These are phyloP conservation scores for Bassia scoparia DNA, from an alignment of 148 eudicot genomes.

Conservation along the genomic window DNA sequence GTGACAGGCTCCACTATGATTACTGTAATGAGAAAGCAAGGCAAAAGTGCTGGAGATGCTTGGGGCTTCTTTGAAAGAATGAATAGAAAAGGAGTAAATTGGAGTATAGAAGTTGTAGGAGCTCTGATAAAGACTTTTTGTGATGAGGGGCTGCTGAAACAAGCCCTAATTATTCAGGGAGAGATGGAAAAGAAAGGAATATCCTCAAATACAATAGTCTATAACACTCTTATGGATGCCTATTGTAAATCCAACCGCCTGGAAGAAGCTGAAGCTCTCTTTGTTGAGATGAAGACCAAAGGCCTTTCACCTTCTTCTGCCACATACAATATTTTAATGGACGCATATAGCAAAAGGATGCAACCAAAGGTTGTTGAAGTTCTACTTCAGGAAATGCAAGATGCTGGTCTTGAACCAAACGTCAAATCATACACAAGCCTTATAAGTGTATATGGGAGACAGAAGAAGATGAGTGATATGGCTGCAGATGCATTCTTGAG, in stretches of 20 bases:
- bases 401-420: constrained; percentile 56
- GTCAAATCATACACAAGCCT: constrained; percentile 79
- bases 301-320: constrained; percentile 60
- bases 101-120: constrained; percentile 76
- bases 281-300: constrained; percentile 72
- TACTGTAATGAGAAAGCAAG: constrained; percentile 71
- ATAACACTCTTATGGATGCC: constrained; percentile 81
- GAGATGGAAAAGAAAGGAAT: constrained; percentile 92
- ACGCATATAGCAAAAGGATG: constrained; percentile 83
- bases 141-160: constrained; percentile 74
- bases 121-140: constrained; percentile 86
- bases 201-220: constrained; percentile 65
- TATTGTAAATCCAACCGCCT: constrained; percentile 61
- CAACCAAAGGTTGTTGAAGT: constrained; percentile 83
- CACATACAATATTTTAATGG: constrained; percentile 78
- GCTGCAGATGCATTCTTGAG: constrained; percentile 86
- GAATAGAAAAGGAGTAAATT: constrained; percentile 69
- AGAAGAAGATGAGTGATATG: constrained; percentile 82
- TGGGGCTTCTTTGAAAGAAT: constrained; percentile 75
- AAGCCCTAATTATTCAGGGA: constrained; percentile 81
- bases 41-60: constrained; percentile 78
- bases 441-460: constrained; percentile 82
- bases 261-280: constrained; percentile 93
- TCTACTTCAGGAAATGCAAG: constrained; percentile 70
- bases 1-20: constrained; percentile 87